Conservation (phyloP, 768 basidiomycete genomes). For the Leccinum olivaceopallidum region DNA sequence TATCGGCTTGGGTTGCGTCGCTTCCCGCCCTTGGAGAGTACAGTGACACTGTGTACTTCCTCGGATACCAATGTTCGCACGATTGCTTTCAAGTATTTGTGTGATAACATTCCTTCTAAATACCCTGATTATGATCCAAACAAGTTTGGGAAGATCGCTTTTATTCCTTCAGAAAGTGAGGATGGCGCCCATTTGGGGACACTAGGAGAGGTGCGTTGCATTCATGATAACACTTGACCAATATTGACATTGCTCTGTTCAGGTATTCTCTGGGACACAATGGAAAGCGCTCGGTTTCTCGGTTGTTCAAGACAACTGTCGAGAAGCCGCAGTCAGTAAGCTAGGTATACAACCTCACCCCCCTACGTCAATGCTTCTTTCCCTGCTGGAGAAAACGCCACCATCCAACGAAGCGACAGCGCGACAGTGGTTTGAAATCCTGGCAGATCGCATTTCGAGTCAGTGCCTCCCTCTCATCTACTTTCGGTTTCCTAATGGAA, state of each 20-base stretch:
- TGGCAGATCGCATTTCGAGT: conserved; percentile 67
- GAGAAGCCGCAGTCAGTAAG: conserved; percentile 55
- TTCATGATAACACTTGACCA: background rate
- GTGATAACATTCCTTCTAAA: conserved; percentile 65
- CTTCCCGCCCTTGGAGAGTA: conserved; percentile 62
- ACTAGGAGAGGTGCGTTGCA: conserved; percentile 55
- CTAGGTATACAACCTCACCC: conserved; percentile 74
- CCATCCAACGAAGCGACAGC: conserved; percentile 57
- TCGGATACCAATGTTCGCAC: conserved; percentile 49
- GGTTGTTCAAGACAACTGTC: conserved; percentile 55
- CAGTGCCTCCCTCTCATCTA: conserved; percentile 21
- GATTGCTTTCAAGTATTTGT: conserved; percentile 76
- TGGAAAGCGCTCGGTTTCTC: conserved; percentile 80
- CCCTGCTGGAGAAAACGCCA: conserved; percentile 57
- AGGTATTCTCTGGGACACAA: conserved; percentile 71
- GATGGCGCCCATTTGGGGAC: conserved; percentile 56
- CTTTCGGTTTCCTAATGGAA: conserved; percentile 3
- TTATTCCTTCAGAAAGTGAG: conserved; percentile 71
- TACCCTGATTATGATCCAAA: conserved; percentile 62
- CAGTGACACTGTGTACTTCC: conserved; percentile 71
- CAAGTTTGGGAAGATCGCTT: conserved; percentile 59
- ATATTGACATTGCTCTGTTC: background rate
- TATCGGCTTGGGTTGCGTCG: conserved; percentile 69
- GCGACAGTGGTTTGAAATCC: conserved; percentile 62
- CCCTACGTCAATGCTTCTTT: conserved; percentile 56